These are phyloP conservation scores for Cyberlindnera suaveolens DNA, from an alignment of 805 yeast genomes.

Conservation along the genomic window DNA sequence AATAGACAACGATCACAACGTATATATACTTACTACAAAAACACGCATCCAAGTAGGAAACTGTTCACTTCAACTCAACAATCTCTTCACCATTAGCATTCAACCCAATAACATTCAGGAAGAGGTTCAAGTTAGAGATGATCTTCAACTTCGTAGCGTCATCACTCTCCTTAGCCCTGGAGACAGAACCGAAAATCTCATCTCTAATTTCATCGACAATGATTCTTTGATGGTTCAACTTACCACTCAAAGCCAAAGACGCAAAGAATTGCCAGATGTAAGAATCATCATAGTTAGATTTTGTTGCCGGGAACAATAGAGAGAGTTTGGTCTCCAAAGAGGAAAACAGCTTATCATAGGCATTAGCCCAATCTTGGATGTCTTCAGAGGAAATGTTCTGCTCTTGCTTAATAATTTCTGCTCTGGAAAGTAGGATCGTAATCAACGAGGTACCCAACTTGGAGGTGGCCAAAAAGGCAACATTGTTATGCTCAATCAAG, in stretches of 20 bases:
- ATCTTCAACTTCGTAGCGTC: constrained; percentile 45
- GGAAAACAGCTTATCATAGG: constrained; percentile 78
- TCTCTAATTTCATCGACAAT: constrained; percentile 93
- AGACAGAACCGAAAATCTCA: constrained; percentile 85
- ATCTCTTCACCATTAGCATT: constrained; percentile 88
- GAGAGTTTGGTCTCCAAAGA: constrained; percentile 72
- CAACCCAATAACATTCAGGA: constrained; percentile 93
- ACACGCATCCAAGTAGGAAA: no score
- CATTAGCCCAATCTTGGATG: constrained; percentile 58
- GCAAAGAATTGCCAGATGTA: constrained; percentile 98
- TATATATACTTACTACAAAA: no score
- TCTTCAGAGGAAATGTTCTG: constrained; percentile 40
- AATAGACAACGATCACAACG: no score
- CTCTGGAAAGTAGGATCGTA: constrained; percentile 86
- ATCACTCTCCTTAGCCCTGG: constrained; percentile 52
- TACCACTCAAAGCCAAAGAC: constrained; percentile 85
- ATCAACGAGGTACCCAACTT: constrained; percentile 82
- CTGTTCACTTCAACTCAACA: constrained; percentile 53
- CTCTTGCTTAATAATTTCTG: constrained; percentile 88
- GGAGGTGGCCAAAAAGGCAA: constrained; percentile 46
- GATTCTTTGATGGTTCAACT: constrained; percentile 83
- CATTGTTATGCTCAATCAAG: constrained; percentile 63
- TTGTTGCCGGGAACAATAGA: constrained; percentile 72
- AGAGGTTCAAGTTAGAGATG: constrained; percentile 78
- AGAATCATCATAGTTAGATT: constrained; percentile 25